A percentile compares a stretch with the other conserved stretches of the same genome.
Conservation (phyloP, 495 filamentous ascomycete species). For the Lepraria neglecta region DNA sequence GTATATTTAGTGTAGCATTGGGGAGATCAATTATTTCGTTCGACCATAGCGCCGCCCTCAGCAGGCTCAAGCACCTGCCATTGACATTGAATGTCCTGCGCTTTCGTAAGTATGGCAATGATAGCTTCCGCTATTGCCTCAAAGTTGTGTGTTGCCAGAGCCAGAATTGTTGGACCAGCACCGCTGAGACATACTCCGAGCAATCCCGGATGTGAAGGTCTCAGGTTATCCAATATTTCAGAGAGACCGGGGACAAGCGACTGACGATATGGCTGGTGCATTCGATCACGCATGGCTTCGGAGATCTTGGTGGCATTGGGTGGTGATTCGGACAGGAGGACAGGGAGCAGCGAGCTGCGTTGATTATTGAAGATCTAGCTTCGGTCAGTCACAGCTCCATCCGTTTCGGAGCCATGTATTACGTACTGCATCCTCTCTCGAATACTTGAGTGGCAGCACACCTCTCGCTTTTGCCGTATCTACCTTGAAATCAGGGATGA, state of each 20-base stretch:
- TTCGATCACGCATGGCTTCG: constrained; percentile 60
- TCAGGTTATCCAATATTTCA: neutral
- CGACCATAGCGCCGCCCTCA: constrained; percentile 61
- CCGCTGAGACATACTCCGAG: constrained; percentile 54
- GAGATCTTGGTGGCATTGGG: constrained; percentile 92
- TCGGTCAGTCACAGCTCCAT: neutral
- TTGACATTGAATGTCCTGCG: constrained; percentile 66
- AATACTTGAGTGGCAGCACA: constrained; percentile 71
- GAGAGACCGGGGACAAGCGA: neutral
- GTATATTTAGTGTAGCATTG: no score
- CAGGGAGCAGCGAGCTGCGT: constrained; percentile 78
- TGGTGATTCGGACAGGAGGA: constrained; percentile 76
- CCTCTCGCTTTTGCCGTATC: constrained; percentile 79
- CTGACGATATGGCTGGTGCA: constrained; percentile 4
- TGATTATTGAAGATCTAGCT: constrained; percentile 77
- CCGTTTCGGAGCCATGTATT: constrained; percentile 26
- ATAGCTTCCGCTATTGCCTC: constrained; percentile 73
- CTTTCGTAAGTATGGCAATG: constrained; percentile 38
- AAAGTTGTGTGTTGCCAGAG: constrained; percentile 82
- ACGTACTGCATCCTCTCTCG: constrained; percentile 65
- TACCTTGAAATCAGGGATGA: constrained; percentile 92
- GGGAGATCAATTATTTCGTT: neutral
- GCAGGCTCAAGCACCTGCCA: constrained; percentile 88
- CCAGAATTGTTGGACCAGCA: constrained; percentile 89
- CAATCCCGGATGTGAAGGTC: neutral